Base-by-base conservation (phyloP, 257 asterid species). In the Linaria vulgaris region DNA sequence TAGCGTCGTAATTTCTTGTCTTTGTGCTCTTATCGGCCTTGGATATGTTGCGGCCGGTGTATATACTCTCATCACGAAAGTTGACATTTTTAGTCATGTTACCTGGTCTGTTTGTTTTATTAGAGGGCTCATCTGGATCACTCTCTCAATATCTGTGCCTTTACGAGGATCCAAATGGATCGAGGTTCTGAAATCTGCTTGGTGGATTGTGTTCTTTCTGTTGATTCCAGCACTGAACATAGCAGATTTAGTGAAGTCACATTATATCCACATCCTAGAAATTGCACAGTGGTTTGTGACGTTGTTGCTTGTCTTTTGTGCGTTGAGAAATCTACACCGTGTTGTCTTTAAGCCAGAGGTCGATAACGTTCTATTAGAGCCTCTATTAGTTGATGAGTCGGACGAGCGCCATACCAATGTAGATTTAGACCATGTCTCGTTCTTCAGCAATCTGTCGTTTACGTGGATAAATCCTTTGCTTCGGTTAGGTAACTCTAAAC, bases 381-480 rank as follows among this genome's bases (percentile, higher is more conserved):
- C 91, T 51, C 69, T 88, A 38, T 55, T 88, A 16, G 74, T 39
- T 25, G 72, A 66, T 17, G 73, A 61, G 37, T 59, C 59, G 22
- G 78, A 60, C 9, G 63, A 69, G 39, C 46, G 19, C 0, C 20
- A 3, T 21, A 51, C 4, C 0, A n/a, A n/a, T n/a, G n/a, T n/a
- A n/a, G 58, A 43, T 69, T 9, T 75, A 56, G 67, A 62, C n/a
- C 69, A 64, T 3, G 80, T 80, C 21, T 69, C 78, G 47, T 45
- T 73, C 19, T 54, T 83, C 3, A 73, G 91, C 48, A 73, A 45
- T 69, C n/a, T 88, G 75, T 45, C 63, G 20, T 88, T 88, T 76
- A 74, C 78, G 37, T 88, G 96, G 96, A 58, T 88, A 12, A 78
- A 67, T 69, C 88, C 85, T 27, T 66, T 88, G 71, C 84, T 88